Evolutionary conservation across 116 monocot species (phyloP), one percentile per base, ranked within the genome.

Genomic region (Papilionanthe hybrid): DNA sequence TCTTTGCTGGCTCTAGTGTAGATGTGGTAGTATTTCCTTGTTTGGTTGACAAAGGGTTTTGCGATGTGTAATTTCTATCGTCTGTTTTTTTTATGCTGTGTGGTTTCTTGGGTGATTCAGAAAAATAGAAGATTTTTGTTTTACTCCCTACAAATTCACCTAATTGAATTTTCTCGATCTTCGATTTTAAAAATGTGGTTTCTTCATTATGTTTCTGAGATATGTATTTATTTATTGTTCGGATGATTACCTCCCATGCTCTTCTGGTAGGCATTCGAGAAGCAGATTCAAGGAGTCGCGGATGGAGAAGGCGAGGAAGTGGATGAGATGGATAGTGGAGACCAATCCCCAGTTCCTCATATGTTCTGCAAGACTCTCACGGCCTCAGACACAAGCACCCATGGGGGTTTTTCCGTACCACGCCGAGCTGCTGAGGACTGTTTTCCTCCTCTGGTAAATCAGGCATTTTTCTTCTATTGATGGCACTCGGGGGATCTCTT

Each of bases 331-430:
- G 82, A 73, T 77, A 71, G 47, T 10, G 55, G 73, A 76, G 80
- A 27, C n/a, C 48, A 75, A 50, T 75, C 88, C 1, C 17, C 75
- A 13, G 90, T 86, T 57, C 90, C 90, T 2, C 96, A 96, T 79
- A 96, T 96, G 96, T 96, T 96, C 84, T 93, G 96, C 78, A 96
- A 96, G 84, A 96, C 96, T 8, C 93, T 96, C 22, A 96, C 96
- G 15, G 96, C 96, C 28, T 96, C 96, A 6, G 96, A 96, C 77
- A 96, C 96, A 0, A 96, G 96, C 83, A 96, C 93, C 0, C 96
- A 96, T 82, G 96, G 96, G 9, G 96, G 96, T 9, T 96, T 96
- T 89, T 96, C 96, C 63, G 93, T 96, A 42, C 96, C 96, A 58
- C 93, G 96, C 19, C 87, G 93, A 27, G 96, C 96, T 80, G 96